Conservation (phyloP, 306 rosid genomes). For the Rosa persica region DNA sequence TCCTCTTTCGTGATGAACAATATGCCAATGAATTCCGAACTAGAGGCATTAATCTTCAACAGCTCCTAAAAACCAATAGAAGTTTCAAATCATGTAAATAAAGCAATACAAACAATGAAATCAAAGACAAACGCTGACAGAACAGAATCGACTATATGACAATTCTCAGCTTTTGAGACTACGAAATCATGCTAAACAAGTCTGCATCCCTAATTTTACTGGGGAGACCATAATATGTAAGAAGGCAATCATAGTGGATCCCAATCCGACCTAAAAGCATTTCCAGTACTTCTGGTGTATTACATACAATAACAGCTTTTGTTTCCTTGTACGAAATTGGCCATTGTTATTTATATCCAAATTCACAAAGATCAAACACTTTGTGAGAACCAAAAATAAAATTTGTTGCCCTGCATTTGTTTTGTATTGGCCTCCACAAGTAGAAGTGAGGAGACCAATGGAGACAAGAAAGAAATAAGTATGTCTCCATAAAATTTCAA, state of each 20-base stretch:
- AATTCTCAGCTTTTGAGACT: slow-evolving; percentile 4
- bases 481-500: background rate
- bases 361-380: background rate
- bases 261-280: background rate
- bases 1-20: background rate
- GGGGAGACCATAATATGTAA: background rate
- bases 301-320: background rate
- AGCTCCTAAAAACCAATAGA: slow-evolving; percentile 41
- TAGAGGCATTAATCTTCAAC: slow-evolving; percentile 33
- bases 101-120: background rate
- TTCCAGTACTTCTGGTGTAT: background rate
- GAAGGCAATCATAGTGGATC: background rate
- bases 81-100: background rate
- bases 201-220: background rate
- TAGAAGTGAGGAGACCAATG: background rate
- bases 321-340: background rate
- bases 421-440: background rate
- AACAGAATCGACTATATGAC: background rate
- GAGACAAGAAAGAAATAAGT: background rate
- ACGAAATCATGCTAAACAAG: background rate
- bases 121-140: background rate
- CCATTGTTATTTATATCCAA: background rate
- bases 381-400: background rate
- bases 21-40: slow-evolving; percentile 16
- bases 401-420: background rate